Evolutionary conservation across 2,329 filamentous ascomycete genomes (phyloP).

Genomic region (Paracamarosporium sp.): DNA sequence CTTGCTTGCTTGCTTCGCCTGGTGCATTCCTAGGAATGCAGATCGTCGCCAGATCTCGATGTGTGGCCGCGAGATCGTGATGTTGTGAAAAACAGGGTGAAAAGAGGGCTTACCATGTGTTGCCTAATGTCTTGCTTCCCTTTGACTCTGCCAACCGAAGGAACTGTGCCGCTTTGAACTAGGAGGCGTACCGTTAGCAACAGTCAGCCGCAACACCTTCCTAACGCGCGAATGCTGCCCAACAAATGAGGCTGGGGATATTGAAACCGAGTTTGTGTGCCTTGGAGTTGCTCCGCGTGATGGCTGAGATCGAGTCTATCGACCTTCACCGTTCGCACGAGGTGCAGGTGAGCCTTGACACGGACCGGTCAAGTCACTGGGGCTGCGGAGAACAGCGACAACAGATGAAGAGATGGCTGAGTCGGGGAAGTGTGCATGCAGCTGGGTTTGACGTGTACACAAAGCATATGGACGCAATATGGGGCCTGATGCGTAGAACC

Average conservation of each 20-base stretch:
- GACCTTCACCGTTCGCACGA: constrained; percentile 31
- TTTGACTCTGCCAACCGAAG: constrained; percentile 89
- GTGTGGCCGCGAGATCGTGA: constrained; percentile 17
- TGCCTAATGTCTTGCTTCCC: constrained; percentile 89
- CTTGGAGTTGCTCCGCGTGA: constrained; percentile 35
- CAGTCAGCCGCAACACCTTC: constrained; percentile 36
- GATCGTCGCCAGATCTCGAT: constrained; percentile 17
- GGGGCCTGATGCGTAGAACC: too few relatives aligned
- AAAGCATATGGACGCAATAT: too few relatives aligned
- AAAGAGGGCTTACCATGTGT: constrained; percentile 76
- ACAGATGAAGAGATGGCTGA: constrained; percentile 2
- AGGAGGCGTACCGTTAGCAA: constrained; percentile 50
- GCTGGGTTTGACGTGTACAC: too few relatives aligned
- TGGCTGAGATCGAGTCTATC: constrained; percentile 16
- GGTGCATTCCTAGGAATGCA: too few relatives aligned
- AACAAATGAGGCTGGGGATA: constrained; percentile 47
- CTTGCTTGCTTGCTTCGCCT: too few relatives aligned
- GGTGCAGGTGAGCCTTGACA: constrained; percentile 22
- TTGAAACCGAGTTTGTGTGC: constrained; percentile 23
- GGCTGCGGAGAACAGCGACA: constrained; percentile 9
- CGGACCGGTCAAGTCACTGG: constrained; percentile 34
- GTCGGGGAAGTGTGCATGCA: too few relatives aligned
- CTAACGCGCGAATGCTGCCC: constrained; percentile 42
- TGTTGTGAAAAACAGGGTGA: constrained; percentile 13
- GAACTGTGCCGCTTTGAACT: constrained; percentile 86